A percentile compares a stretch with the other conserved stretches of the same genome.
These are phyloP conservation scores for Oryza rufipogon DNA, from an alignment of 176 grass and related monocot species.

Conservation along the genomic window DNA sequence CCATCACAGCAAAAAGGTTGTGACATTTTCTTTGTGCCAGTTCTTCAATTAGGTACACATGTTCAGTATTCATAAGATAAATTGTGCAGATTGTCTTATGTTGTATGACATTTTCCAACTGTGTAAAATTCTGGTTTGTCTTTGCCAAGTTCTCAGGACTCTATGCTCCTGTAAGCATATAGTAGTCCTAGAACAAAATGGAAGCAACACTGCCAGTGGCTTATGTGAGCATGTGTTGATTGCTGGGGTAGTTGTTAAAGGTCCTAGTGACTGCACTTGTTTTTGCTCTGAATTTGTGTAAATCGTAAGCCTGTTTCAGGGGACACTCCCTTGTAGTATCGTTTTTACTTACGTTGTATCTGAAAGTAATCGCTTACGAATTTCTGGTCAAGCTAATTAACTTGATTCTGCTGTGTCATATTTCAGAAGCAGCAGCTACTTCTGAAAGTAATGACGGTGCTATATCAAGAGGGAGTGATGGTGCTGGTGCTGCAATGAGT, in stretches of 20 bases:
- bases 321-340: not conserved
- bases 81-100: not conserved
- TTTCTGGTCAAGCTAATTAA: conserved; percentile 22
- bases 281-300: not conserved
- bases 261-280: not conserved
- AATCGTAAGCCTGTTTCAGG: not conserved
- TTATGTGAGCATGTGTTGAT: not conserved
- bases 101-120: not conserved
- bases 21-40: conserved; percentile 6
- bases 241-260: not conserved
- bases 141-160: not conserved
- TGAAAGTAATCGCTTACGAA: not conserved
- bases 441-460: conserved; percentile 32
- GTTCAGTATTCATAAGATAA: conserved; percentile 5
- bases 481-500: not conserved
- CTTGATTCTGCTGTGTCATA: not conserved
- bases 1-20: conserved; percentile 58
- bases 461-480: conserved; percentile 29
- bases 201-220: not conserved
- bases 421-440: conserved; percentile 44
- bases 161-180: not conserved
- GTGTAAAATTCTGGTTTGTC: not conserved
- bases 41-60: conserved; percentile 13
- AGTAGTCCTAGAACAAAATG: not conserved
- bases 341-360: not conserved